Base-by-base conservation (phyloP, 345 rosid genomes). In the Pistacia vera region DNA sequence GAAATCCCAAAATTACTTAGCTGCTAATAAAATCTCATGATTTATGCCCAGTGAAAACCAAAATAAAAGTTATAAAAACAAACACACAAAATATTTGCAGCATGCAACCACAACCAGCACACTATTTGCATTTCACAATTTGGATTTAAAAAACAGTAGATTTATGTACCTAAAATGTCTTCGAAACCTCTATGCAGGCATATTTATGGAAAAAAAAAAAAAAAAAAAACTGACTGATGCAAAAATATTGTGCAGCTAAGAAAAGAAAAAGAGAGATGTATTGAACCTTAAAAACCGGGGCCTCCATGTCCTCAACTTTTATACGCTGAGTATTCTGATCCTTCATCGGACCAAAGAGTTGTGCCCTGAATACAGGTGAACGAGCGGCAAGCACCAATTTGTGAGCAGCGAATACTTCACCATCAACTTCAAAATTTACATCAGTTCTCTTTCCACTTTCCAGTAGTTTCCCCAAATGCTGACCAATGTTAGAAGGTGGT, bases 341-440 rank as follows among this genome's bases (percentile, higher is more conserved):
- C 78, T 82, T 88, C 90, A 88, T 85, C 1, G 92, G 92, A 74
- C 92, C 92, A 80, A 70, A 85, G 71, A 88, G 86, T 68, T 88
- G 90, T 59, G 92, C 92, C 79, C 78, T 85, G 75, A 88, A 86
- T 57, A 88, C 89, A 60, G 88, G 91, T 36, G 91, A 88, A 11
- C 88, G 87, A 59, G 88, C 85, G 67, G 88, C 91, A 78, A 88
- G 88, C 13, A 88, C 82, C 79, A 88, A 77, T 74, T 85, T 88
- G 81, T 88, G 91, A 49, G 87, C 91, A 71, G 81, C 33, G 80
- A 83, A 86, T 49, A 71, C 72, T 80, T 88, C 90, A 58, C 79
- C 91, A 56, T 83, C 85, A 25, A 88, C 88, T 72, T 88, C 91
- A 77, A 88, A 88, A 64, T 78, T 78, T 64, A 88, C 90, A 76